Conservation (phyloP, 768 basidiomycete species). For the Leccinum variicolor region DNA sequence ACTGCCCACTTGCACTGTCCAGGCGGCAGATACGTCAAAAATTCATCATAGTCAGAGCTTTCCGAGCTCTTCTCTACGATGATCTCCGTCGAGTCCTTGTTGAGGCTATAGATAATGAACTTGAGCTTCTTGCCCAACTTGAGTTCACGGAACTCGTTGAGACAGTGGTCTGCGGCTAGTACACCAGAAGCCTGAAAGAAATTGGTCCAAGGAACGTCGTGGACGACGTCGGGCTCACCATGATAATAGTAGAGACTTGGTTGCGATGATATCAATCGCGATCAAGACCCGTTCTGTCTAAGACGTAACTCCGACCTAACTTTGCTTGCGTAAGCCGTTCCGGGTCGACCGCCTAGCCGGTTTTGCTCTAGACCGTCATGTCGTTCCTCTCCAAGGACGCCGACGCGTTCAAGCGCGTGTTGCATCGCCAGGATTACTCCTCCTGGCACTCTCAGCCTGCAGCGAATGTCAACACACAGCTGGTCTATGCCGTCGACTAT, state of each 20-base stretch:
- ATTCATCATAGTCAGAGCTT: constrained; percentile 59
- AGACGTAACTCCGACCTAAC: constrained; percentile 25
- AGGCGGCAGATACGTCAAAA: constrained; percentile 70
- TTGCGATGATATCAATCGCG: constrained; percentile 24
- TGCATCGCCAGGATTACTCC: constrained; percentile 63
- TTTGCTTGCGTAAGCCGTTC: constrained; percentile 21
- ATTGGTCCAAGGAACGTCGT: not conserved
- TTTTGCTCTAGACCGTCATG: constrained; percentile 39
- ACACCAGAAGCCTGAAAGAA: constrained; percentile 33
- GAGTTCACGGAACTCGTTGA: constrained; percentile 9
- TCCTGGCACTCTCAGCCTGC: constrained; percentile 90
- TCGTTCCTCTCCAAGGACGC: constrained; percentile 66
- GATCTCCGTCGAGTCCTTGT: constrained; percentile 59
- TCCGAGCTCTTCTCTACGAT: constrained; percentile 64
- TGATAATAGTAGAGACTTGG: constrained; percentile 22
- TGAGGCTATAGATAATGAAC: constrained; percentile 83
- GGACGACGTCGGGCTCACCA: constrained; percentile 24
- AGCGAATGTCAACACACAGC: constrained; percentile 83
- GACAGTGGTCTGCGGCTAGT: constrained; percentile 52
- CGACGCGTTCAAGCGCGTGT: constrained; percentile 62
- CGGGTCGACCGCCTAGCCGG: no score
- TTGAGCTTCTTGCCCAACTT: constrained; percentile 55
- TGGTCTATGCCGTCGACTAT: constrained; percentile 79
- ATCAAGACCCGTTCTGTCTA: constrained; percentile 7
- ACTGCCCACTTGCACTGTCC: constrained; percentile 80